Evolutionary conservation across 495 filamentous ascomycete genomes (phyloP), one percentile per base, ranked within the genome.

Genomic region (Clavariopsis aquatica): DNA sequence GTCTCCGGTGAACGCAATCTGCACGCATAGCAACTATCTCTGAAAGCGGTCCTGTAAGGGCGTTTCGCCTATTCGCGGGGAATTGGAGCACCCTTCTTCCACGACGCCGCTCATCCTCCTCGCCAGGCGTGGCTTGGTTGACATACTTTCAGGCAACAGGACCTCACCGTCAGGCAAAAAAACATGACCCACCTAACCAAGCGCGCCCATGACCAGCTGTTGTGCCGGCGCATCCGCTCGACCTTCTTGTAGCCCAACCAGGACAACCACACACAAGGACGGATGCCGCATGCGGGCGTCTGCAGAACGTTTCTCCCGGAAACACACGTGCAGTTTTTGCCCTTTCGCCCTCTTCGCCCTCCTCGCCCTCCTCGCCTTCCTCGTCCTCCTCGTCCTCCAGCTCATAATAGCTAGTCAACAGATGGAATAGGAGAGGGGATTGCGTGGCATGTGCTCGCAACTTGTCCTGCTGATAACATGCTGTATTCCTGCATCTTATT

Each of bases 261-360:
- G 51, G 51, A 27, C 51, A n/a, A 54, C 51, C 51, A 54, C 10
- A 17, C 51, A 19, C 26, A 54, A 5, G 9, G n/a, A 20, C 9
- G 12, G 19, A 36, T 20, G 23, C 29, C 51, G 51, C n/a, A 7
- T 1, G 26, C 10, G 29, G 19, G 9, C 5, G 2, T 19, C 29
- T 20, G 51, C 24, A 13, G 51, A 8, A 2, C n/a, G n/a, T 9
- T 10, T 24, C n/a, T 7, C 7, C 36, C 17, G 26, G 36, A 26
- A n/a, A 41, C 36, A 43, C 13, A 7, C 17, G 29, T 60, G 23
- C n/a, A 24, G 28, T 45, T 9, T 20, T 20, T 24, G 45, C 46
- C 46, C 46, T 60, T n/a, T 24, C 57, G 57, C 57, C 57, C 46
- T 36, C 24, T n/a, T n/a, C n/a, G n/a, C n/a, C n/a, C n/a, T n/a